These are phyloP conservation scores for Xylariales sp. DNA, from an alignment of 2,329 filamentous ascomycete genomes.

Conservation along the genomic window DNA sequence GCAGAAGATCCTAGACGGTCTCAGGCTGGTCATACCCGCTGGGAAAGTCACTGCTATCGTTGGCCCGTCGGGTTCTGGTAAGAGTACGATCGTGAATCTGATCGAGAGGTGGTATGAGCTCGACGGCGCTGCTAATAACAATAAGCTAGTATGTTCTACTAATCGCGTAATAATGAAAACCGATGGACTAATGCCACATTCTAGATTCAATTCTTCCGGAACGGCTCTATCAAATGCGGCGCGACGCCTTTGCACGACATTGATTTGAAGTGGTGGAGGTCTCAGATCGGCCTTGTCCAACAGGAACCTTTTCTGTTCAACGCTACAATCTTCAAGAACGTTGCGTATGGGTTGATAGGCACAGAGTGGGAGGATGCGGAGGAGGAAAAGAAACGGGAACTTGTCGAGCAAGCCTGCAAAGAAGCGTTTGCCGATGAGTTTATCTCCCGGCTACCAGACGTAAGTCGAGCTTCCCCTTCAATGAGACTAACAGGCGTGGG, in stretches of 20 bases:
- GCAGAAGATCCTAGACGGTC: conserved; percentile 56
- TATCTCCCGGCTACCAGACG: conserved; percentile 45
- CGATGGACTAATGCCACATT: conserved; percentile 5
- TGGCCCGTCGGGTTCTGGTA: conserved; percentile 67
- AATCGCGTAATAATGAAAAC: neutral
- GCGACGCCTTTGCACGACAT: conserved; percentile 51
- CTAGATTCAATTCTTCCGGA: conserved; percentile 28
- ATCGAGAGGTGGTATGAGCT: conserved; percentile 69
- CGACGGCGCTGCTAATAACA: conserved; percentile 34
- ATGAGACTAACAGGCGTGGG: conserved; percentile 9
- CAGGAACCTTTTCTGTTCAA: conserved; percentile 67
- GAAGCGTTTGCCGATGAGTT: conserved; percentile 57
- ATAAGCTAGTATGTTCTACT: conserved; percentile 20
- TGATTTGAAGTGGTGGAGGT: conserved; percentile 59
- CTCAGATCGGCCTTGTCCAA: conserved; percentile 60
- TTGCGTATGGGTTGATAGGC: conserved; percentile 52
- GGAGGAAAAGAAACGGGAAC: conserved; percentile 38
- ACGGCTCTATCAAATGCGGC: conserved; percentile 49
- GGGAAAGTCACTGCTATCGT: conserved; percentile 72
- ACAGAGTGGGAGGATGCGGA: conserved; percentile 47
- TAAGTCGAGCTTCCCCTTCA: conserved; percentile 12
- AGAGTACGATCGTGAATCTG: conserved; percentile 68
- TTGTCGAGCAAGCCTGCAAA: conserved; percentile 49
- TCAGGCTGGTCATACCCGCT: conserved; percentile 53
- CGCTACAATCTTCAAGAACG: conserved; percentile 58